phyloP scores from a whole-genome alignment of 371 early-diverging fungal genomes.

The Mortierella polycephala region DNA sequence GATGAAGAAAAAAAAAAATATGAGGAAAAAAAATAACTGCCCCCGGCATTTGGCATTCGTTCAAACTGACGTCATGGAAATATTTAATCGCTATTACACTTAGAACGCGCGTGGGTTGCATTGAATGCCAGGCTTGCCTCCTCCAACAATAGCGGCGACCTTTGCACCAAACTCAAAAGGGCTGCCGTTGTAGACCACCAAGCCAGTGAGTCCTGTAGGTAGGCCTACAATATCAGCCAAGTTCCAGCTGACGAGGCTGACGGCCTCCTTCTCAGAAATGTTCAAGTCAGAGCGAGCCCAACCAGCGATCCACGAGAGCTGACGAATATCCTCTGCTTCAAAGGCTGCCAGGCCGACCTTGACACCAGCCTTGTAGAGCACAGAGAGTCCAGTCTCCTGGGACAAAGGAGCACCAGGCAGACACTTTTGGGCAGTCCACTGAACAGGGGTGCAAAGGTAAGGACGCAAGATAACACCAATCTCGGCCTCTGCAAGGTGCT shows the following conservation, averaged over 20 bases:
- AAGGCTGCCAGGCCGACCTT: slow-evolving; percentile 65
- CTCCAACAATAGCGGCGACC: slow-evolving; percentile 59
- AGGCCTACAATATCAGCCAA: slow-evolving; percentile 71
- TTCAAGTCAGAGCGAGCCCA: slow-evolving; percentile 65
- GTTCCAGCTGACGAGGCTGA: slow-evolving; percentile 75
- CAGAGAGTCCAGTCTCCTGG: slow-evolving; percentile 66
- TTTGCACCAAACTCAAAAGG: slow-evolving; percentile 63
- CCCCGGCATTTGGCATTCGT: background rate
- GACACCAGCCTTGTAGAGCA: slow-evolving; percentile 69
- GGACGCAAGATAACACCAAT: slow-evolving; percentile 76
- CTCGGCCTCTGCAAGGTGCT: slow-evolving; percentile 60
- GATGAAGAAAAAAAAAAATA: background rate
- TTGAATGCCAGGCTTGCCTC: slow-evolving; percentile 49
- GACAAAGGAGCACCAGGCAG: slow-evolving; percentile 65
- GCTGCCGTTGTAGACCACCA: slow-evolving; percentile 61
- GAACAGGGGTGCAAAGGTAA: slow-evolving; percentile 66
- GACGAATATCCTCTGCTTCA: slow-evolving; percentile 65
- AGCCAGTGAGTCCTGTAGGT: slow-evolving; percentile 21
- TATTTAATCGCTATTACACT: background rate
- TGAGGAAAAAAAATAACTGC: slow-evolving; percentile 13
- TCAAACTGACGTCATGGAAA: background rate
- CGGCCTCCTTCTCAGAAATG: slow-evolving; percentile 69
- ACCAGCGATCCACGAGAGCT: slow-evolving; percentile 80
- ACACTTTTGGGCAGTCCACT: slow-evolving; percentile 72
- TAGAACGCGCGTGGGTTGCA: slow-evolving; percentile 41